Evolutionary conservation across 2,329 filamentous ascomycete species (phyloP), one percentile per base, ranked within the genome.

Genomic region (Fusarium transvaalense): DNA sequence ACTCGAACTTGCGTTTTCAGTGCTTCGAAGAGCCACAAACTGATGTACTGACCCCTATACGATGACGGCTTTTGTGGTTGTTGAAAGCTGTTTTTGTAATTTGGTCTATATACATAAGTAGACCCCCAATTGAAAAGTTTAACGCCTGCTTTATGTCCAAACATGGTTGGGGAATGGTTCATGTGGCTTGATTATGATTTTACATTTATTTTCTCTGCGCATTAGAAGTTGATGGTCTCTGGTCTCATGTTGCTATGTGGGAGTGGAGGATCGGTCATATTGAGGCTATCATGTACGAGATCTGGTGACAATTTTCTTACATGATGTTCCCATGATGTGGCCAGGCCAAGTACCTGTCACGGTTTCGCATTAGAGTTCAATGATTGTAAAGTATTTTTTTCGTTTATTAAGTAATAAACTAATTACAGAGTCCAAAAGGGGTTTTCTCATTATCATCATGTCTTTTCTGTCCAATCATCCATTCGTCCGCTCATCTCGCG

Each of bases 1-100:
- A 69, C 66, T 69, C 66, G 66, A 69, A 69, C 66, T 69, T 69
- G 66, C 66, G 66, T 69, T 69, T 69, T 69, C 66, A 69, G 66
- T 69, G 66, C 66, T 69, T 69, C 56, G 39, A 56, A 45, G 43
- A 69, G 31, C 66, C 66, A 69, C 66, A 69, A 69, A 69, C 66
- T 69, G 66, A 69, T 69, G 66, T 69, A 69, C 66, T 69, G 47
- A 69, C 66, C 66, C 66, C 66, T 69, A 69, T 69, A 69, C 66
- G 66, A 69, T 69, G 66, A 69, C 66, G 66, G 66, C 66, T 21
- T 41, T 14, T 50, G 29, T 66, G 21, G 10, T 45, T 60, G 48
- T 19, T 69, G 43, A 31, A 19, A 12, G 10, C 1, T 6, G 1
- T 1, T 1, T 2, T 0, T 13, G 2, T 29, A 52, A 23, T 0